phyloP scores from a whole-genome alignment of 2,329 filamentous ascomycete species.

The Fusarium camptoceras region DNA sequence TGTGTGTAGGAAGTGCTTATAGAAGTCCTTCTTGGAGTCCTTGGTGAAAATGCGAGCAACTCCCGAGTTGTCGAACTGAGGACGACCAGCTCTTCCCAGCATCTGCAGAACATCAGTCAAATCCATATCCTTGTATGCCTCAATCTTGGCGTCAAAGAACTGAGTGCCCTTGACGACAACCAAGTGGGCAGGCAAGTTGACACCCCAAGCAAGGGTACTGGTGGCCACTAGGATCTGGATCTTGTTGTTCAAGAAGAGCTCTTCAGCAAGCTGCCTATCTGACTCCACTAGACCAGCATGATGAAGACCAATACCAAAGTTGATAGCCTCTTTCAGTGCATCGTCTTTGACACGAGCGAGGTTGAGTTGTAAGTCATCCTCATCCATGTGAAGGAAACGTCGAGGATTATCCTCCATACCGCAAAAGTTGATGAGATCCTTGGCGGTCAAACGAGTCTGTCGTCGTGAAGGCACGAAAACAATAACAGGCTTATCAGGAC shows the following conservation, averaged over 20 bases:
- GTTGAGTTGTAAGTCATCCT: slow-evolving; percentile 91
- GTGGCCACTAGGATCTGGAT: slow-evolving; percentile 97
- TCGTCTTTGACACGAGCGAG: slow-evolving; percentile 93
- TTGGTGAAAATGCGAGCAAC: slow-evolving; percentile 98
- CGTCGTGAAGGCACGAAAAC: slow-evolving; percentile 96
- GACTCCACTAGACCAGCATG: slow-evolving; percentile 97
- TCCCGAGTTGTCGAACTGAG: slow-evolving; percentile 95
- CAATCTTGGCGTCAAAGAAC: slow-evolving; percentile 97
- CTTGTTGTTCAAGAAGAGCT: slow-evolving; percentile 96
- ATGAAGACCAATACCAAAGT: slow-evolving; percentile 96
- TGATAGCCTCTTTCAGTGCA: slow-evolving; percentile 90
- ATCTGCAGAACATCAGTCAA: slow-evolving; percentile 97
- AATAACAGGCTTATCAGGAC: slow-evolving; percentile 95
- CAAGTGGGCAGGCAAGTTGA: slow-evolving; percentile 95
- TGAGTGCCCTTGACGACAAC: slow-evolving; percentile 99
- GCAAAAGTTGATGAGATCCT: slow-evolving; percentile 96
- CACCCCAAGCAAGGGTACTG: slow-evolving; percentile 96
- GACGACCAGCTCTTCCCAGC: slow-evolving; percentile 93
- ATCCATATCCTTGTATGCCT: slow-evolving; percentile 99
- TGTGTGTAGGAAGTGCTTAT: slow-evolving; percentile 98
- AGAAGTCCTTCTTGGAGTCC: slow-evolving; percentile 97
- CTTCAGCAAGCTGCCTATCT: slow-evolving; percentile 90
- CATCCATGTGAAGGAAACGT: slow-evolving; percentile 91
- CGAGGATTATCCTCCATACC: slow-evolving; percentile 98
- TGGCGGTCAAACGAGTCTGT: slow-evolving; percentile 93